Evolutionary conservation across 305 asterid species (phyloP).

Genomic region (Euphrasia arctica): DNA sequence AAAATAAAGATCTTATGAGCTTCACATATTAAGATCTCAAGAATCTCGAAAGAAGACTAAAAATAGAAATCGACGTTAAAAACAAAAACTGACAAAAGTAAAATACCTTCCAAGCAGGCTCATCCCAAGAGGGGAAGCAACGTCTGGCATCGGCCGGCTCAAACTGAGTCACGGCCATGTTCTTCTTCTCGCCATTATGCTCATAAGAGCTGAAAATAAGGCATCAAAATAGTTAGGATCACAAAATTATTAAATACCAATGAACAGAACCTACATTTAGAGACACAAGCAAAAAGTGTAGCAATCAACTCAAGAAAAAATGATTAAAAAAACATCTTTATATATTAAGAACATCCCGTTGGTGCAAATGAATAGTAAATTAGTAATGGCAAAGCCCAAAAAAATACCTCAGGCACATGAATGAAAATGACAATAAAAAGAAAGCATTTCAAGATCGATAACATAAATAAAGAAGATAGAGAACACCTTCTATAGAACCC

Average conservation of each 20-base stretch:
- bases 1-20: not conserved
- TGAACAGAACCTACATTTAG: conserved; percentile 5
- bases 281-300: conserved; percentile 11
- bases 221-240: conserved; percentile 22
- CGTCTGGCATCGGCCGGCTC: conserved; percentile 99
- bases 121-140: conserved; percentile 99
- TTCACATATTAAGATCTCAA: not conserved
- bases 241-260: not conserved
- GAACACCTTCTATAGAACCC: conserved; percentile 89
- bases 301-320: conserved; percentile 7
- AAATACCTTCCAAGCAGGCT: conserved; percentile 91
- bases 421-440: too few species aligned
- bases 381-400: too few species aligned
- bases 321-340: not conserved
- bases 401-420: too few species aligned
- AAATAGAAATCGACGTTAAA: not conserved
- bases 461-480: not conserved
- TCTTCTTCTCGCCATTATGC: conserved; percentile 85
- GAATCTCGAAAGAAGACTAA: conserved; percentile 4
- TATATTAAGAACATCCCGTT: conserved; percentile 1
- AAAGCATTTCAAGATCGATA: not conserved
- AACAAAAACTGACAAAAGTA: conserved; percentile 1
- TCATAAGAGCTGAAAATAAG: conserved; percentile 62
- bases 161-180: conserved; percentile 98
- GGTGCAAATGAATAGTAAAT: conserved; percentile 6